Base-by-base conservation (phyloP, 2,329 filamentous ascomycete genomes). In the Dothistroma pini region DNA sequence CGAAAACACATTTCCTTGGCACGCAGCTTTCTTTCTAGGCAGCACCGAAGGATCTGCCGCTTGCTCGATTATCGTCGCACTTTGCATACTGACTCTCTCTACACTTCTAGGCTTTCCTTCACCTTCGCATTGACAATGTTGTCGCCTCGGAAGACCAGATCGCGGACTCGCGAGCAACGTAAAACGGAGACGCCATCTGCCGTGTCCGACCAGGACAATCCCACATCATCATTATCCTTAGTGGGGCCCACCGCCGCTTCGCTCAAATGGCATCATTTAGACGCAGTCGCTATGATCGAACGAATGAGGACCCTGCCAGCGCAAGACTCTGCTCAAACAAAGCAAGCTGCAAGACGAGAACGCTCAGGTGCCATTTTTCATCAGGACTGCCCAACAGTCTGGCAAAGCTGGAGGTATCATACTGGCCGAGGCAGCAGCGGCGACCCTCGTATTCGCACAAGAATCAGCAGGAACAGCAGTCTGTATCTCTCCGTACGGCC, bases 401-500 rank as follows among this genome's bases (percentile, higher is more conserved):
- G 21, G 12, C 10, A 51, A 14, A 51, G 4, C 44, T 6, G 25
- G 32, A 0, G 29, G 41, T 16, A 31, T 4, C 9, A 21, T 51
- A 11, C 51, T 68, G 12, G 57, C 51, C 12, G 34, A 59, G 21
- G 59, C 65, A n/a, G 59, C 55, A 10, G 51, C 44, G 16, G 63
- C 68, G 7, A 71, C 68, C 0, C 72, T 82, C 5, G 76, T 83
- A 25, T 84, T 83, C 62, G 78, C 78, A 0, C 79, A 81, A 61
- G 69, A 79, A 29, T 77, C 81, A 62, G 81, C 81, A 5, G 80
- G 81, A 5, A 83, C 81, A 1, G 81, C 81, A 0, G 75, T 83
- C 1, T 83, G 80, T 63, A 77, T 83, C 35, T 75, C 76, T 0
- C 63, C 74, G 0, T 58, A 68, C 2, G 81, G 82, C 4, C 71